Percentiles rank a stretch among this genome's conserved stretches.
Conservation (phyloP, 148 eudicot genomes). For the Amaranthus palmeri region DNA sequence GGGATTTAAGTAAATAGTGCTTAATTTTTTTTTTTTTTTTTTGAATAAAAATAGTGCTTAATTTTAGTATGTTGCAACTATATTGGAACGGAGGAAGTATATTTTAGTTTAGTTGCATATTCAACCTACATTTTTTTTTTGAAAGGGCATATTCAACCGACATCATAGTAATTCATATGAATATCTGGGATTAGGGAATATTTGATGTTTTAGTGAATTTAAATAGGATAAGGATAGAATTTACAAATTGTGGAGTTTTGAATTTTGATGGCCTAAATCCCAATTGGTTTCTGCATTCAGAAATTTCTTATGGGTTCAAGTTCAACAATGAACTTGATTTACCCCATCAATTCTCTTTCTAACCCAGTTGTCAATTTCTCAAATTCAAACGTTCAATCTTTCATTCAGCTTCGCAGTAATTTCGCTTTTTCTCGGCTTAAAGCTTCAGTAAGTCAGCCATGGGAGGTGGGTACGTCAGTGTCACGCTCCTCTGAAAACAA, state of each 20-base stretch:
- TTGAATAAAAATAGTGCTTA: no score
- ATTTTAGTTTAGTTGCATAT: no score
- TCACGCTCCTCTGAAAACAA: constrained; percentile 4
- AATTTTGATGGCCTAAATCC: constrained; percentile 15
- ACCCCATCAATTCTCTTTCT: constrained; percentile 6
- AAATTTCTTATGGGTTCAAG: constrained; percentile 13
- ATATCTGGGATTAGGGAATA: background rate
- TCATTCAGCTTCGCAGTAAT: background rate
- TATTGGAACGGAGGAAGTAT: no score
- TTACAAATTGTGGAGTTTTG: constrained; percentile 9
- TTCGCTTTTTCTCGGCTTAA: constrained; percentile 21
- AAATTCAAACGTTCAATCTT: constrained; percentile 18
- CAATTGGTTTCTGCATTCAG: constrained; percentile 12
- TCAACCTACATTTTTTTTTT: no score
- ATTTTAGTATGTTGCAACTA: no score
- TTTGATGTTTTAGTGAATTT: no score
- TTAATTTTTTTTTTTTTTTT: no score
- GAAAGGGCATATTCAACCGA: no score
- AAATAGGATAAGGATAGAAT: no score
- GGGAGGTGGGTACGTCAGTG: constrained; percentile 15
- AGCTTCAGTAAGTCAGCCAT: background rate
- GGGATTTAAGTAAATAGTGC: no score
- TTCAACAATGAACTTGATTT: constrained; percentile 14
- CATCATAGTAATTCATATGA: background rate
- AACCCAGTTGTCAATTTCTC: constrained; percentile 16